Evolutionary conservation across 148 eudicot species (phyloP).

Genomic region (Fallopia convolvulus): DNA sequence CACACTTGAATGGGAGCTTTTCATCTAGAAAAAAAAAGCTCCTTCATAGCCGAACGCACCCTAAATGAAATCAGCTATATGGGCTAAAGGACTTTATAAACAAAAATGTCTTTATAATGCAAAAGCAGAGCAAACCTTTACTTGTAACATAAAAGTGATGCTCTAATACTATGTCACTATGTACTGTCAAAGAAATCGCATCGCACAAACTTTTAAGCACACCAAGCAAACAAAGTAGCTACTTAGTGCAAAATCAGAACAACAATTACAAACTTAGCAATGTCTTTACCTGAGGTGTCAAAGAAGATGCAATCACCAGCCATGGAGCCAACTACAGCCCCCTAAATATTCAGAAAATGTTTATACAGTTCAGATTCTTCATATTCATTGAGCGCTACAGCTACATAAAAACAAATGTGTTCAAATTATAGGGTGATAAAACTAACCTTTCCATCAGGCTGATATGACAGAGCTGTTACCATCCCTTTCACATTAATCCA

Average conservation of each 20-base stretch:
- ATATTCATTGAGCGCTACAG: background rate
- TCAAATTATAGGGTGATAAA: background rate
- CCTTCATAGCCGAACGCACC: too few relatives aligned
- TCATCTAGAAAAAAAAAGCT: too few relatives aligned
- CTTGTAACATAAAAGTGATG: too few relatives aligned
- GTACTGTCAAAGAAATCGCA: too few relatives aligned
- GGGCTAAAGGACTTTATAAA: too few relatives aligned
- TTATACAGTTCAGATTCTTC: background rate
- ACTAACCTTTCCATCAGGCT: conserved; percentile 79
- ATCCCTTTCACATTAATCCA: conserved; percentile 78
- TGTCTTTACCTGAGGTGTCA: conserved; percentile 40
- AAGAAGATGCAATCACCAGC: conserved; percentile 35
- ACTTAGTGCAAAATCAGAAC: background rate
- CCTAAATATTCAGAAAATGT: background rate
- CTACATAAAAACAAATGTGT: conserved; percentile 21
- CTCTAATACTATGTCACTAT: too few relatives aligned
- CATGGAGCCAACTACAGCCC: conserved; percentile 25
- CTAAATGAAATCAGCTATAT: too few relatives aligned
- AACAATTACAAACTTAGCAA: background rate
- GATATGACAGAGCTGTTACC: conserved; percentile 75
- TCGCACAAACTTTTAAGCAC: too few relatives aligned
- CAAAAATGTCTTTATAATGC: too few relatives aligned
- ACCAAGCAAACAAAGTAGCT: background rate
- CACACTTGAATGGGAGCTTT: too few relatives aligned
- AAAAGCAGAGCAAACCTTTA: too few relatives aligned